Evolutionary conservation across 352 stramenopile species (phyloP).

Genomic region (Phytophthora syringae): DNA sequence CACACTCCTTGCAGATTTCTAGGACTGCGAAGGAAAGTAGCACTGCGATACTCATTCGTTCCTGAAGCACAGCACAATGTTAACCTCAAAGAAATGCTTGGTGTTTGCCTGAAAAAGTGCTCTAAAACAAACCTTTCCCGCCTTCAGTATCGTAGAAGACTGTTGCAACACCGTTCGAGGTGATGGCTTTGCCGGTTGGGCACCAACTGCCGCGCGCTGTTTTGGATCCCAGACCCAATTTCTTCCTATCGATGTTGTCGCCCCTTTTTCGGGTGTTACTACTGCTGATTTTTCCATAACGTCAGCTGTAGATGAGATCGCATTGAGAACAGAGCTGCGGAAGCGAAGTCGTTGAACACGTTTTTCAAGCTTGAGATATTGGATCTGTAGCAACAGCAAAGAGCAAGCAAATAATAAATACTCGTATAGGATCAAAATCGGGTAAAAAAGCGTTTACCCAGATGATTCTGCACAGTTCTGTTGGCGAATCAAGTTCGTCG

Average conservation of each 20-base stretch:
- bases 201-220: neutral
- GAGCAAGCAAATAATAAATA: conserved; percentile 8
- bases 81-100: neutral
- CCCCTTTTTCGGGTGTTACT: neutral
- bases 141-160: neutral
- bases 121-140: conserved; percentile 30
- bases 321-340: conserved; percentile 24
- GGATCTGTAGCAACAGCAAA: conserved; percentile 42
- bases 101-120: neutral
- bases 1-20: conserved; percentile 39
- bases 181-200: conserved; percentile 1
- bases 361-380: conserved; percentile 64
- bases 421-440: neutral
- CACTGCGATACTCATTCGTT: conserved; percentile 30
- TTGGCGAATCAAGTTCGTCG: conserved; percentile 28
- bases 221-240: conserved; percentile 35
- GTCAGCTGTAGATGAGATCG: conserved; percentile 22
- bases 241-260: conserved; percentile 9
- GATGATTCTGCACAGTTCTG: conserved; percentile 54
- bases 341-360: conserved; percentile 65
- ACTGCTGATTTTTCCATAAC: conserved; percentile 8
- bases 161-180: neutral
- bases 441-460: conserved; percentile 34
- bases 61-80: conserved; percentile 7
- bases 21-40: conserved; percentile 42